Percentiles rank a stretch among this genome's conserved stretches.
These are phyloP conservation scores for Phytophthora colocasiae DNA, from an alignment of 352 stramenopile genomes.

Conservation along the genomic window DNA sequence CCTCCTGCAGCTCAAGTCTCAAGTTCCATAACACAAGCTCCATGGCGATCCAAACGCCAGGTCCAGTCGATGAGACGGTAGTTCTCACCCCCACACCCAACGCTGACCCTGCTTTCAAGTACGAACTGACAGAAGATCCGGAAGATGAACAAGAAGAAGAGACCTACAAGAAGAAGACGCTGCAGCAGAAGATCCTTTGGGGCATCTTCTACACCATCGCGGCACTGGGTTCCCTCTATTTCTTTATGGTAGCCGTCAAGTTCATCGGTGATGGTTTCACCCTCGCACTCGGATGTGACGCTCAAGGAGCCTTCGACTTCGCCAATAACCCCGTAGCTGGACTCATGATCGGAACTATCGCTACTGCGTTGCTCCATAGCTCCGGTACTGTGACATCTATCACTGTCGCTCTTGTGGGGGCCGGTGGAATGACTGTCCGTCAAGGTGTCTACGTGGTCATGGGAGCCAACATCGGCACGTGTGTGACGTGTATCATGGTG, in stretches of 20 bases:
- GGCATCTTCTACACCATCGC: constrained; percentile 34
- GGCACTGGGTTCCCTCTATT: constrained; percentile 68
- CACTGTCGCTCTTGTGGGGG: constrained; percentile 64
- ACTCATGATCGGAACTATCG: constrained; percentile 76
- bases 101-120: constrained; percentile 19
- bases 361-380: constrained; percentile 71
- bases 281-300: constrained; percentile 60
- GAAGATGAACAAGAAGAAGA: constrained; percentile 22
- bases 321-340: constrained; percentile 72
- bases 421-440: constrained; percentile 67
- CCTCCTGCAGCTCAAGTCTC: constrained; percentile 15
- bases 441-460: constrained; percentile 90
- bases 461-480: constrained; percentile 89
- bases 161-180: constrained; percentile 31
- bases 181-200: constrained; percentile 41
- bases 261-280: constrained; percentile 78
- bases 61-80: constrained; percentile 8
- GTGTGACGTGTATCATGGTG: constrained; percentile 91
- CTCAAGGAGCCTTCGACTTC: constrained; percentile 65
- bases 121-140: constrained; percentile 23
- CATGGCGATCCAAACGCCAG: constrained; percentile 19
- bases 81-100: constrained; percentile 20
- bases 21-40: neutral
- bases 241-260: constrained; percentile 80
- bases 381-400: constrained; percentile 79